phyloP scores from a whole-genome alignment of 2,329 filamentous ascomycete genomes.

The Fusarium sp. region DNA sequence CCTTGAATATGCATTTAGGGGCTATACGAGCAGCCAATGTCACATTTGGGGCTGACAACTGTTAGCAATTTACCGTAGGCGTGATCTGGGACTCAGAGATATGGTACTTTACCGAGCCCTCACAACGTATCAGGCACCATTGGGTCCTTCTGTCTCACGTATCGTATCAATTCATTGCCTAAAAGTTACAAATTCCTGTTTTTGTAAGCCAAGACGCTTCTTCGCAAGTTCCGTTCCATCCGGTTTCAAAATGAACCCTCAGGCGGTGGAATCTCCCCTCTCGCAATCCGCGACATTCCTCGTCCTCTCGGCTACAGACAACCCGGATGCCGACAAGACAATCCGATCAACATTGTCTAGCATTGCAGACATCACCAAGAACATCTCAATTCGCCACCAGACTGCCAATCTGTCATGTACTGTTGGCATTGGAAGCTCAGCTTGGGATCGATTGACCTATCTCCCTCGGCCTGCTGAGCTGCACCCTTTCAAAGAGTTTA shows the following conservation, averaged over 20 bases:
- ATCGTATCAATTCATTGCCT: background rate
- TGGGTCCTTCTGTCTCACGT: background rate
- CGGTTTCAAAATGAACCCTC: constrained; percentile 43
- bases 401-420: constrained; percentile 61
- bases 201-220: background rate
- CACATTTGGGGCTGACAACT: background rate
- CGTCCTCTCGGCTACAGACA: constrained; percentile 57
- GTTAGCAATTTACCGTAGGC: background rate
- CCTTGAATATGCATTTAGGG: constrained; percentile 10
- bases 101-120: constrained; percentile 4
- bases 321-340: constrained; percentile 52
- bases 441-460: constrained; percentile 62
- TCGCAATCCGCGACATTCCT: constrained; percentile 67
- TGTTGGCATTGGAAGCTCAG: constrained; percentile 64
- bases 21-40: constrained; percentile 5
- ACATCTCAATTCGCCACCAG: constrained; percentile 64
- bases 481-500: constrained; percentile 61
- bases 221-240: background rate
- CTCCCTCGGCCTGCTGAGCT: constrained; percentile 63
- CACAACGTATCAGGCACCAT: background rate
- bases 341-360: constrained; percentile 60
- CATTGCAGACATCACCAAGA: constrained; percentile 62
- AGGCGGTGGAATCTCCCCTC: constrained; percentile 64
- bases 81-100: background rate
- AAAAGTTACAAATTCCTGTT: background rate